These are phyloP conservation scores for Aspergillus tubingensis DNA, from an alignment of 2,329 filamentous ascomycete species.

Conservation along the genomic window DNA sequence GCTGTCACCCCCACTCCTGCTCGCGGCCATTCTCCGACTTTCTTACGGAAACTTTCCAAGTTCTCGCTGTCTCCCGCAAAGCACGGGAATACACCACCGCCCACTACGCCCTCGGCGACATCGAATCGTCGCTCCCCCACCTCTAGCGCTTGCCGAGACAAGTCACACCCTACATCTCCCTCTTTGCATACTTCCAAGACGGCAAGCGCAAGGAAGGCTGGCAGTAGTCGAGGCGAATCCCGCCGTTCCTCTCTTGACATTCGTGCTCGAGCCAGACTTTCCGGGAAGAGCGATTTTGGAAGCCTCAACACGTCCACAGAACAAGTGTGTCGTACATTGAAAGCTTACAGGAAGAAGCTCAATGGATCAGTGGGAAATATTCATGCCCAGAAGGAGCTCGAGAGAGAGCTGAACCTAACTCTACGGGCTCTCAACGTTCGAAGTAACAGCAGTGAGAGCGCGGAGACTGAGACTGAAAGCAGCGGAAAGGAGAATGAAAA, in stretches of 20 bases:
- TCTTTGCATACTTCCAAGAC: conserved; percentile 44
- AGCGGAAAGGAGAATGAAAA: conserved; percentile 41
- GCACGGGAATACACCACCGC: conserved; percentile 30
- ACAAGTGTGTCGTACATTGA: conserved; percentile 58
- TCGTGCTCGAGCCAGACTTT: conserved; percentile 48
- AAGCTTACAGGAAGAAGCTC: conserved; percentile 61
- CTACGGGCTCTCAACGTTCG: conserved; percentile 37
- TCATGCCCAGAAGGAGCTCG: conserved; percentile 56
- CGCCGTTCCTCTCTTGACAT: conserved; percentile 54
- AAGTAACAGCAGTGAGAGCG: conserved; percentile 30
- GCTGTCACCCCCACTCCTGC: conserved; percentile 46
- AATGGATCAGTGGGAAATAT: conserved; percentile 51
- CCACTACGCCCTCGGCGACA: conserved; percentile 34
- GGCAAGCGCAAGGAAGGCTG: conserved; percentile 31
- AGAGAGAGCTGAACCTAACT: conserved; percentile 56
- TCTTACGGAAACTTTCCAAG: conserved; percentile 58
- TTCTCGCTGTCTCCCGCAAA: conserved; percentile 48
- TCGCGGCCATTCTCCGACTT: conserved; percentile 51
- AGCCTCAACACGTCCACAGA: conserved; percentile 57
- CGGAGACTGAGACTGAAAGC: conserved; percentile 42
- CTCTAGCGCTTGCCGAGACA: conserved; percentile 27
- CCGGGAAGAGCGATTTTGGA: conserved; percentile 45
- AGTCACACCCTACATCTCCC: conserved; percentile 36
- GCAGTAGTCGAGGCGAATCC: conserved; percentile 32
- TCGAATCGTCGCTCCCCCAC: conserved; percentile 36